Percentiles rank a stretch among this genome's conserved stretches.
Conservation (phyloP, 371 early-diverging fungal species). For the Actinomortierella ambigua region DNA sequence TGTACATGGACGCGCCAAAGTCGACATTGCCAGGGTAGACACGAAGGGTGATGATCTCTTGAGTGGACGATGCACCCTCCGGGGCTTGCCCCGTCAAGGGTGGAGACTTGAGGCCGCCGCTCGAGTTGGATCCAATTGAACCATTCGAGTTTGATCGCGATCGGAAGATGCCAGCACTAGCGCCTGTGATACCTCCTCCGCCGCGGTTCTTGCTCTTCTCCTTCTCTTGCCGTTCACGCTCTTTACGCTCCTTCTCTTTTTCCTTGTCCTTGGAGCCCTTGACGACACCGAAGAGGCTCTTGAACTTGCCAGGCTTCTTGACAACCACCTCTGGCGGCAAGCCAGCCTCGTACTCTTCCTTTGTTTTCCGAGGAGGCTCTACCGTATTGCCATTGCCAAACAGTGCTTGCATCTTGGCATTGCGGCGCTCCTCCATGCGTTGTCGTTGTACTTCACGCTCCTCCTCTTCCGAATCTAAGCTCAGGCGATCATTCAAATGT, state of each 20-base stretch:
- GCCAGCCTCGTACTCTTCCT: slow-evolving; percentile 32
- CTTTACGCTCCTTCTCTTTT: slow-evolving; percentile 34
- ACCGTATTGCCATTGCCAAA: slow-evolving; percentile 17
- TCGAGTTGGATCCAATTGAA: slow-evolving; percentile 13
- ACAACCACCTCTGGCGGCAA: slow-evolving; percentile 16
- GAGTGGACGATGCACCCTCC: slow-evolving; percentile 8
- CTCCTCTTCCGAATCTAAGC: slow-evolving; percentile 23
- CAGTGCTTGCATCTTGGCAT: slow-evolving; percentile 33
- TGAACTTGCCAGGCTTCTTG: slow-evolving; percentile 40
- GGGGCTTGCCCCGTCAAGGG: background rate
- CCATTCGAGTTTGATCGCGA: slow-evolving; percentile 41
- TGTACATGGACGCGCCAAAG: slow-evolving; percentile 52
- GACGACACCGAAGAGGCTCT: slow-evolving; percentile 31
- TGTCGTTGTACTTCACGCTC: slow-evolving; percentile 19
- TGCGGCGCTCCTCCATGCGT: slow-evolving; percentile 18
- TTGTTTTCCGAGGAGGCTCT: slow-evolving; percentile 3
- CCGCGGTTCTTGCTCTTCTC: slow-evolving; percentile 11
- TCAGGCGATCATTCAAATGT: slow-evolving; percentile 15
- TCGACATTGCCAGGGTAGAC: slow-evolving; percentile 62
- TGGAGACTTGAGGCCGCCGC: slow-evolving; percentile 5
- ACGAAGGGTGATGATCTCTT: slow-evolving; percentile 30
- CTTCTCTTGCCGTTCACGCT: slow-evolving; percentile 30
- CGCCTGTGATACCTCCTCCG: slow-evolving; percentile 4
- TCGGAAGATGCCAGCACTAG: slow-evolving; percentile 15
- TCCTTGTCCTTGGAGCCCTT: slow-evolving; percentile 47